Evolutionary conservation across 345 rosid species (phyloP).

Genomic region (Psidium friedrichsthalianum): DNA sequence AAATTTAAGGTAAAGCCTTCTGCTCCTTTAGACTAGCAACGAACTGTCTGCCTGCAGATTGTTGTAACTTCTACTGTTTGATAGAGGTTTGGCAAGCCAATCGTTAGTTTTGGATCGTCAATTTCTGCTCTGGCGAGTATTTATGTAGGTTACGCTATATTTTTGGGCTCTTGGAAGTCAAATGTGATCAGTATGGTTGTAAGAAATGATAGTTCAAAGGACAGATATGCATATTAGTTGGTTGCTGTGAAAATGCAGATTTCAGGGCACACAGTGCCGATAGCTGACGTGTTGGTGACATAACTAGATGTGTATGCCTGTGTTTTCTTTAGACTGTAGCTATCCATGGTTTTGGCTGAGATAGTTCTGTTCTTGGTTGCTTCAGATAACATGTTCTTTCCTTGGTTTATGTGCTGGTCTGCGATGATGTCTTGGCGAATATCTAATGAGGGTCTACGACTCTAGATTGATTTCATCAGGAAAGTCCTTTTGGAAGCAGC

Average conservation of each 20-base stretch:
- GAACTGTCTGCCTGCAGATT: neutral
- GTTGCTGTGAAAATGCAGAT: neutral
- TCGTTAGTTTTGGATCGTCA: neutral
- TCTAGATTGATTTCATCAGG: neutral
- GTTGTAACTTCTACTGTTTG: neutral
- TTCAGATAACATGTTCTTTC: too few relatives aligned
- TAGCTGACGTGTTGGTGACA: too few relatives aligned
- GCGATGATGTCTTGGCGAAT: too few relatives aligned
- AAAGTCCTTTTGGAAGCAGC: neutral
- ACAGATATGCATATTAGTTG: neutral
- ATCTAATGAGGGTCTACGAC: too few relatives aligned
- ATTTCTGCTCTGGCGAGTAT: neutral
- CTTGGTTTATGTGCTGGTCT: too few relatives aligned
- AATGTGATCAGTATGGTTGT: neutral
- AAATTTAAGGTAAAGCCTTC: neutral
- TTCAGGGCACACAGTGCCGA: too few relatives aligned
- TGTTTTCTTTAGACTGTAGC: too few relatives aligned
- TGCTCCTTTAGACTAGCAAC: neutral
- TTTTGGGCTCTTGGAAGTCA: neutral
- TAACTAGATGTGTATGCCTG: too few relatives aligned
- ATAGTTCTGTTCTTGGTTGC: too few relatives aligned
- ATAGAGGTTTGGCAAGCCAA: neutral
- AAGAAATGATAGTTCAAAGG: neutral
- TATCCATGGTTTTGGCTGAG: too few relatives aligned
- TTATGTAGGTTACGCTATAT: neutral